Percentiles rank a stretch among this genome's conserved stretches.
Conservation (phyloP, 192 early-diverging fungal species). For the Entomortierella beljakovae region DNA sequence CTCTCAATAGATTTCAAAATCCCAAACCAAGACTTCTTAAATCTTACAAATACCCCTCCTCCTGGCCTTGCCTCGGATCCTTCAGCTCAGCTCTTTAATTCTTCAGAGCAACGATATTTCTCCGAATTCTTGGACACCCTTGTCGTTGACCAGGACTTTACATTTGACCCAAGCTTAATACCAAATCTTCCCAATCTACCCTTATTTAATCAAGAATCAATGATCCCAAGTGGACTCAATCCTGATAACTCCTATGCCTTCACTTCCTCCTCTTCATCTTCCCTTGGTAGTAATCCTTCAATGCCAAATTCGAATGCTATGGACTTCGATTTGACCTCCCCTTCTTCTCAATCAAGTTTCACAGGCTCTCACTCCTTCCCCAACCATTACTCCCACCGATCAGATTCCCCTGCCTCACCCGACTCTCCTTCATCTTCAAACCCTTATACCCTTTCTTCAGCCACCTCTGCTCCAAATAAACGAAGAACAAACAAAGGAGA, state of each 20-base stretch:
- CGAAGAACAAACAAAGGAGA: conserved; percentile 34
- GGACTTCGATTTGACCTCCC: conserved; percentile 54
- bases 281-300: not conserved
- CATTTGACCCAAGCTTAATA: conserved; percentile 47
- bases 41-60: conserved; percentile 19
- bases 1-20: conserved; percentile 31
- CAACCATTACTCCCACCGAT: conserved; percentile 11
- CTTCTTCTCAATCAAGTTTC: conserved; percentile 42
- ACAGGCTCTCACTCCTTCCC: conserved; percentile 25
- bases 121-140: conserved; percentile 65
- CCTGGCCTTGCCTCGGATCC: conserved; percentile 17
- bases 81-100: conserved; percentile 38
- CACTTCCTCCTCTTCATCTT: conserved; percentile 1
- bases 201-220: conserved; percentile 25
- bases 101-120: conserved; percentile 60
- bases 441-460: conserved; percentile 7
- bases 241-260: conserved; percentile 4
- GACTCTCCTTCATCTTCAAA: conserved; percentile 11
- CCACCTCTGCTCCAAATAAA: conserved; percentile 22
- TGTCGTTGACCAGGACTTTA: conserved; percentile 59
- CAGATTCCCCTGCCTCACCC: conserved; percentile 22
- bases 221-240: conserved; percentile 31
- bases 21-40: conserved; percentile 35
- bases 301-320: conserved; percentile 18
- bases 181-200: conserved; percentile 43